Base-by-base conservation (phyloP, 306 rosid species). In the Malus sieversii region DNA sequence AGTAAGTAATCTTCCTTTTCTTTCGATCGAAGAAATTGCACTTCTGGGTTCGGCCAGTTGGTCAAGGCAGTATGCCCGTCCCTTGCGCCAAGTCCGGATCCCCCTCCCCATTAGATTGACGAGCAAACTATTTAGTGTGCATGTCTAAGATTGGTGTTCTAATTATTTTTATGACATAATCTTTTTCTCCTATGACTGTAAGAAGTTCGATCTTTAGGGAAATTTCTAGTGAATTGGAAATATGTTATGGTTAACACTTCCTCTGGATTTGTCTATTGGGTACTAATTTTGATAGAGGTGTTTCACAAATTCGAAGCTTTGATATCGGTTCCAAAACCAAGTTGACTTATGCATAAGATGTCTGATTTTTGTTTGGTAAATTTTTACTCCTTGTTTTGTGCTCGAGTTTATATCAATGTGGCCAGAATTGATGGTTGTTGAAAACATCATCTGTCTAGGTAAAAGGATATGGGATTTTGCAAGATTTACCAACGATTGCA, bases 401-500 rank as follows among this genome's bases (percentile, higher is more conserved):
- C 22, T n/a, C 35, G 20, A 51, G 55, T 51, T 51, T 51, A 51
- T 51, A 51, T 51, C 55, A 51, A 51, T 2, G 55, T 15, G 19
- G 55, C 55, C 55, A 15, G 6, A 48, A 2, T 5, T 48, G 8
- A 15, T 5, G 55, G 55, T 51, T 51, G 55, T 15, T 51, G 55
- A 51, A 51, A 64, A 19, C 52, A 68, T 48, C 69, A 29, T 80
- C 68, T 78, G 59, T 80, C 84, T 75, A 95, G 97, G 93, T 78
- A 86, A 84, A 75, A 84, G 88, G 85, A 80, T 81, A 53, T 88
- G 92, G 89, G 88, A 92, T 12, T 67, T 95, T 78, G 87, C 97
- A 8, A 86, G 91, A 79, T 88, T 92, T 64, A 80, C 96, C 38
- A 81, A 80, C 40, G 97, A 89, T 74, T 95, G 99, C 81, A 75